Conservation (phyloP, 1,284 basidiomycete species). For the Inonotus obliquus region DNA sequence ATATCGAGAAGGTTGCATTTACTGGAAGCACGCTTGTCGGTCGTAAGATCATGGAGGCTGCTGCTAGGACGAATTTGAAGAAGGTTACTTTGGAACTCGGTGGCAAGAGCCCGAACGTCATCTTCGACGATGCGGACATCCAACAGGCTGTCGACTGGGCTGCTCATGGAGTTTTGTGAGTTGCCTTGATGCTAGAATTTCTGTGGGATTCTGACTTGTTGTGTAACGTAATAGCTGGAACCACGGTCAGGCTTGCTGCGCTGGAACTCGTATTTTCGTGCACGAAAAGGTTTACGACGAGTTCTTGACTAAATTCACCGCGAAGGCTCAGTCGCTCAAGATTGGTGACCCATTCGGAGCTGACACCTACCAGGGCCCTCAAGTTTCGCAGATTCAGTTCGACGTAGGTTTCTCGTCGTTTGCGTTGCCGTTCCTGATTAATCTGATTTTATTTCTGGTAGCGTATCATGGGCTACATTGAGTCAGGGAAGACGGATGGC, state of each 20-base stretch:
- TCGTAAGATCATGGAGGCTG: conserved; percentile 78
- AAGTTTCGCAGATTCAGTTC: conserved; percentile 70
- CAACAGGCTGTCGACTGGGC: conserved; percentile 82
- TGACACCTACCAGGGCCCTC: conserved; percentile 81
- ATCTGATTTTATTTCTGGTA: conserved; percentile 23
- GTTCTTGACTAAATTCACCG: conserved; percentile 61
- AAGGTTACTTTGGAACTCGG: conserved; percentile 89
- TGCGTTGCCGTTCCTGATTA: conserved; percentile 5
- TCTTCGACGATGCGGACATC: conserved; percentile 70
- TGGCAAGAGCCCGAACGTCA: conserved; percentile 83
- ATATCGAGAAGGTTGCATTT: conserved; percentile 71
- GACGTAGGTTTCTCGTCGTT: conserved; percentile 38
- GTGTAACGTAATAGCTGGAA: conserved; percentile 66
- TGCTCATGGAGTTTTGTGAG: conserved; percentile 73
- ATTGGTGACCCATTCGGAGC: conserved; percentile 79
- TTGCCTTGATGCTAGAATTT: background rate
- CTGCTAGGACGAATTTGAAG: conserved; percentile 84
- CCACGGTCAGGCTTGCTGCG: conserved; percentile 82
- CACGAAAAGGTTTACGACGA: conserved; percentile 80
- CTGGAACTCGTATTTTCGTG: conserved; percentile 84
- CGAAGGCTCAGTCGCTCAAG: conserved; percentile 50
- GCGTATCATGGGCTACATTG: conserved; percentile 87
- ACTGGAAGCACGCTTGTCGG: conserved; percentile 80
- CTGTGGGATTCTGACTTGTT: background rate
- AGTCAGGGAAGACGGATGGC: conserved; percentile 78